A percentile compares a stretch with the other conserved stretches of the same genome.
Conservation (phyloP, 495 filamentous ascomycete genomes). For the Lepidopterella palustris region DNA sequence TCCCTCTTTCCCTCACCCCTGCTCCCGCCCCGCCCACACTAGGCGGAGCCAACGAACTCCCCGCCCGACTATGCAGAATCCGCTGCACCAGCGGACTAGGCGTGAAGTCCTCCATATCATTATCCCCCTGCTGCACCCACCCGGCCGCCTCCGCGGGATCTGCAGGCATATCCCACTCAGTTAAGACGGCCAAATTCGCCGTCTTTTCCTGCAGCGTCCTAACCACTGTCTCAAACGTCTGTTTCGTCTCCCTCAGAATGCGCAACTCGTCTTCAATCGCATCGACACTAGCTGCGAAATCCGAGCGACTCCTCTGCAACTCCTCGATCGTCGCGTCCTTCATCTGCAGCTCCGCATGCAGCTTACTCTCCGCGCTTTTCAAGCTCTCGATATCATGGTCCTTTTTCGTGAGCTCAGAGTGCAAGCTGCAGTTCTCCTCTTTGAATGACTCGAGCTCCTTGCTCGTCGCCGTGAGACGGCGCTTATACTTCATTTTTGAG, state of each 20-base stretch:
- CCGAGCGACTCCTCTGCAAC: constrained; percentile 3
- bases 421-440: constrained; percentile 18
- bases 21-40: background rate
- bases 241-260: constrained; percentile 16
- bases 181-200: background rate
- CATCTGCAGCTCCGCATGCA: constrained; percentile 32
- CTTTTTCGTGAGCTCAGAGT: constrained; percentile 9
- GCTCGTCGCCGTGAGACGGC: constrained; percentile 6
- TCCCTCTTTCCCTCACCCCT: background rate
- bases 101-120: background rate
- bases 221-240: constrained; percentile 19
- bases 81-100: background rate
- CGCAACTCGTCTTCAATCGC: constrained; percentile 15
- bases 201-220: constrained; percentile 21
- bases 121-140: background rate
- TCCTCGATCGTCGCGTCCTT: constrained; percentile 18
- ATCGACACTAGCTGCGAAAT: constrained; percentile 13
- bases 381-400: constrained; percentile 8
- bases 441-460: constrained; percentile 22
- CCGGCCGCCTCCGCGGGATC: background rate
- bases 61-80: background rate
- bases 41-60: background rate
- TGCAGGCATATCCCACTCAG: constrained; percentile 5
- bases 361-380: constrained; percentile 33
- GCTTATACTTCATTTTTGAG: constrained; percentile 22